Base-by-base conservation (phyloP, 2,329 filamentous ascomycete genomes). In the Domatiomyces catenatus region DNA sequence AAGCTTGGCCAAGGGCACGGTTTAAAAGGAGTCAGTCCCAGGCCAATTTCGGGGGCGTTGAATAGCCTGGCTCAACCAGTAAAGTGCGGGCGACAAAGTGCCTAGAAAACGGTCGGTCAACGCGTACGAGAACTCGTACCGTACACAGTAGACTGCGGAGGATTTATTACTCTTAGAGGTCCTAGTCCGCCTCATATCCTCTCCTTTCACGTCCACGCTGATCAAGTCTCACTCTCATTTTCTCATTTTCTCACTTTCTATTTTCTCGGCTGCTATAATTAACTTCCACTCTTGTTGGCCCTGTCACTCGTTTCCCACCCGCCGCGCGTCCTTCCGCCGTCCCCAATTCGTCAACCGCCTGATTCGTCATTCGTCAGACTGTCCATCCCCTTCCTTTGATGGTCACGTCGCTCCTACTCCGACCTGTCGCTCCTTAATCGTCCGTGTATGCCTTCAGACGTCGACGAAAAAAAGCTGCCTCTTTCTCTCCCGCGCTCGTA, bases 401-500 rank as follows among this genome's bases (percentile, higher is more conserved):
- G 32, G 15, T 12, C 32, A 15, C 32, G 8, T 39, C 32, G 32
- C 32, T 39, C 32, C 32, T 39, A 12, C 32, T 12, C 5, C 5
- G 15, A 39, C 6, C 22, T 24, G 22, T 24, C 6, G 22, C 22
- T 6, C 22, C 22, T 3, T 24, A 5, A 32, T 2, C 32, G 4
- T 39, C 32, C 32, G 32, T n/a, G 43, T n/a, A 45, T 45, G 43
- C 43, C 43, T 45, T 26, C 19, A 28, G 26, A 47, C 45, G 19
- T 47, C 45, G 45, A 47, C 45, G 45, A 47, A 20, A 47, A 47
- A 20, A 47, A 47, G n/a, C 26, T 32, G 7, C 20, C 45, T 10
- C 45, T 24, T 32, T 26, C 26, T 32, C 3, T 2, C 8, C 19
- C 22, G 12, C 7, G 20, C 15, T 17, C 45, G 2, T 8, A 24